A percentile compares a stretch with the other conserved stretches of the same genome.
phyloP scores from a whole-genome alignment of 345 rosid genomes.

The Eucalyptus curtisii region DNA sequence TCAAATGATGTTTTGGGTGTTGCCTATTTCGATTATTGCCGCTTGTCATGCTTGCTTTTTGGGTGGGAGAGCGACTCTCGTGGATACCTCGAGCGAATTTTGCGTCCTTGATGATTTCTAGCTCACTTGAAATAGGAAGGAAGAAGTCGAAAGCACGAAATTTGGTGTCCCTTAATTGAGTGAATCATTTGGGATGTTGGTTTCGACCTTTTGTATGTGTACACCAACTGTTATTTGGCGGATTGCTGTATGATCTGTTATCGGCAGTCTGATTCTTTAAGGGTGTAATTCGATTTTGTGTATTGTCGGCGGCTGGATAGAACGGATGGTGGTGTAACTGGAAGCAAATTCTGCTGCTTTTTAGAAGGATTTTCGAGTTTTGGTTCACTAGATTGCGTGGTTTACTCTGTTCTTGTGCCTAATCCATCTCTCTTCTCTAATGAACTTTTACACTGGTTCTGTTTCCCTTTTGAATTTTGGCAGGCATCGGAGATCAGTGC shows the following conservation, averaged over 20 bases:
- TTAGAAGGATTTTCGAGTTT: background rate
- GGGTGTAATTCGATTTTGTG: background rate
- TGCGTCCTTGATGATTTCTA: background rate
- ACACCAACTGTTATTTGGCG: background rate
- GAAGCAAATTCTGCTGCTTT: background rate
- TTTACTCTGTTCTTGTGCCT: background rate
- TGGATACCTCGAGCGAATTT: background rate
- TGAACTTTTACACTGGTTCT: background rate
- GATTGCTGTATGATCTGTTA: background rate
- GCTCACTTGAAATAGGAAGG: background rate
- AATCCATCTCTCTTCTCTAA: background rate
- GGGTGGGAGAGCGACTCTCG: background rate
- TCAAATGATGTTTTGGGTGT: background rate
- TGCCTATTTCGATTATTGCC: background rate
- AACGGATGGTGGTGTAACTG: background rate
- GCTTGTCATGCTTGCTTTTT: background rate
- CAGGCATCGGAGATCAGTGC: slow-evolving; percentile 85
- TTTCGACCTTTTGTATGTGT: background rate
- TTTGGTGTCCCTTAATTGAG: background rate
- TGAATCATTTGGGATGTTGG: background rate
- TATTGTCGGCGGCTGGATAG: background rate
- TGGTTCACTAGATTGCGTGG: background rate
- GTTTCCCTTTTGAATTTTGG: background rate
- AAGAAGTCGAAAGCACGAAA: background rate
- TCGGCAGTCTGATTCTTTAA: background rate